Conservation (phyloP, 345 rosid genomes). For the Erodium maritimum region DNA sequence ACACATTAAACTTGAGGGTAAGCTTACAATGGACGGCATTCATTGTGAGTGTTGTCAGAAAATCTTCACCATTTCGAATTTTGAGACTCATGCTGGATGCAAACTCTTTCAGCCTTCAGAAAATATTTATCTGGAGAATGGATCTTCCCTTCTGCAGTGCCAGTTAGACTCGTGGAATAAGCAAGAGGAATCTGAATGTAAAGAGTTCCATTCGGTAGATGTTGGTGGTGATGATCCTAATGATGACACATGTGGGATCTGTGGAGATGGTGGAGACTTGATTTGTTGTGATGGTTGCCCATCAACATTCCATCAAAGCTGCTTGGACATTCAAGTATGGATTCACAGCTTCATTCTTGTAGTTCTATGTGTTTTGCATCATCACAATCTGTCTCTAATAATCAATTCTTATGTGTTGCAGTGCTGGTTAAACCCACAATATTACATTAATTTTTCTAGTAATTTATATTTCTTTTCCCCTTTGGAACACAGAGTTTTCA, state of each 20-base stretch:
- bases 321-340: constrained; percentile 68
- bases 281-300: constrained; percentile 94
- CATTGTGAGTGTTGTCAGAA: constrained; percentile 62
- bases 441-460: neutral
- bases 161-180: constrained; percentile 60
- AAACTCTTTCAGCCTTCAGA: constrained; percentile 31
- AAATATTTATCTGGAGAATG: constrained; percentile 57
- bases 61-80: constrained; percentile 36
- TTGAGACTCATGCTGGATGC: constrained; percentile 63
- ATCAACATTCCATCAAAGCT: constrained; percentile 85
- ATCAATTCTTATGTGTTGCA: neutral
- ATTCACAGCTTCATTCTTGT: neutral
- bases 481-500: neutral
- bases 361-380: neutral
- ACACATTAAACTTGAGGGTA: constrained; percentile 30
- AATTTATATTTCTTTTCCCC: too few relatives aligned
- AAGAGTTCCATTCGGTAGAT: constrained; percentile 59
- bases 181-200: constrained; percentile 36
- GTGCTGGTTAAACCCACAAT: neutral
- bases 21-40: constrained; percentile 53
- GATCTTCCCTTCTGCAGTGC: constrained; percentile 59
- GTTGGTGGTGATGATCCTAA: constrained; percentile 63
- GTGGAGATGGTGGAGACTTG: constrained; percentile 96
- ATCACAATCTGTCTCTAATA: neutral
- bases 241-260: constrained; percentile 91